phyloP scores from a whole-genome alignment of 768 basidiomycete species.

The Amanita muscaria region DNA sequence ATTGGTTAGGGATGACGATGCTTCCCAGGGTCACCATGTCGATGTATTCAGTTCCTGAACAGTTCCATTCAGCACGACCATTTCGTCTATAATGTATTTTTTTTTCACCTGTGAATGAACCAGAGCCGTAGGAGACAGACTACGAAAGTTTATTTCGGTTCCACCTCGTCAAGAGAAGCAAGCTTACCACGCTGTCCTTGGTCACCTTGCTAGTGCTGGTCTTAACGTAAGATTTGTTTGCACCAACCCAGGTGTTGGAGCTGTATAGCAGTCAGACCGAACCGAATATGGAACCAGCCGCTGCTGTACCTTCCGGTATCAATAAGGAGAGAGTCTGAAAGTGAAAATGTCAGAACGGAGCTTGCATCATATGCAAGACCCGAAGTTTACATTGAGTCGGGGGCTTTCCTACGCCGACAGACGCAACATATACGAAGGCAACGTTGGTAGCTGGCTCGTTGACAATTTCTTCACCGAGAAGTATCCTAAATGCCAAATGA shows the following conservation, averaged over 20 bases:
- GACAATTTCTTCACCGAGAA: constrained; percentile 18
- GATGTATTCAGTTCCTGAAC: constrained; percentile 32
- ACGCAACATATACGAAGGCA: constrained; percentile 35
- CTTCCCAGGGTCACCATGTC: constrained; percentile 50
- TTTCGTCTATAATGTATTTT: background rate
- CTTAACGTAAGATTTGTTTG: constrained; percentile 30
- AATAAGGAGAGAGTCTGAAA: constrained; percentile 44
- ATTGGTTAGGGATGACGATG: constrained; percentile 40
- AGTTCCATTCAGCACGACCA: background rate
- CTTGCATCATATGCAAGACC: background rate
- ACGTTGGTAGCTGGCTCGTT: constrained; percentile 29
- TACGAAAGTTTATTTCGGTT: constrained; percentile 14
- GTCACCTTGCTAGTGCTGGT: constrained; percentile 46
- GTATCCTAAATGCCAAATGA: constrained; percentile 31
- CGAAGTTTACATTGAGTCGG: constrained; percentile 39
- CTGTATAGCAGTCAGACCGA: constrained; percentile 24
- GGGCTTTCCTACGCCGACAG: constrained; percentile 46
- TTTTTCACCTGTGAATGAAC: constrained; percentile 58
- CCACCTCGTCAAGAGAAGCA: background rate
- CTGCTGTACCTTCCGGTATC: constrained; percentile 45
- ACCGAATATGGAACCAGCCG: background rate
- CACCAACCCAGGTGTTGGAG: constrained; percentile 69
- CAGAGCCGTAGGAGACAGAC: constrained; percentile 54
- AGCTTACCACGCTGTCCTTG: constrained; percentile 36
- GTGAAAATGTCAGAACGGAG: too few relatives aligned